These are phyloP conservation scores for Darksidea phi DNA, from an alignment of 495 filamentous ascomycete species.

Conservation along the genomic window DNA sequence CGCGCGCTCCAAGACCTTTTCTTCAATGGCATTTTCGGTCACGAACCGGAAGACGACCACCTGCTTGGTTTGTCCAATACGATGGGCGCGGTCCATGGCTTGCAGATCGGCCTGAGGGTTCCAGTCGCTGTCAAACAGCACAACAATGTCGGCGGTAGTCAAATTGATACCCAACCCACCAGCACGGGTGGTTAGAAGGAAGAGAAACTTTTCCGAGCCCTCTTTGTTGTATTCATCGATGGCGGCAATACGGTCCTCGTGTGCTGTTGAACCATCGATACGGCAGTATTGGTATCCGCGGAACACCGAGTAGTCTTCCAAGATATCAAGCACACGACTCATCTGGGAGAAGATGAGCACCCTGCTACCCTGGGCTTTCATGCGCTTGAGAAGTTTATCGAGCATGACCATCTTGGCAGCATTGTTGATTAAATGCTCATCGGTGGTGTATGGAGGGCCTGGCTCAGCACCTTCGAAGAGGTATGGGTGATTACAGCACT, in stretches of 20 bases:
- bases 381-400: constrained; percentile 81
- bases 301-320: constrained; percentile 98
- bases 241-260: constrained; percentile 94
- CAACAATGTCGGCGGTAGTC: constrained; percentile 91
- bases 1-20: constrained; percentile 95
- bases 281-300: constrained; percentile 92
- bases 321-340: constrained; percentile 93
- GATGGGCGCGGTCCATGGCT: constrained; percentile 97
- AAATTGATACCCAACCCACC: constrained; percentile 98
- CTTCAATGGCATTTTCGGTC: constrained; percentile 96
- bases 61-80: constrained; percentile 98
- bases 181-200: constrained; percentile 94
- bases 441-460: constrained; percentile 95
- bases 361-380: constrained; percentile 82
- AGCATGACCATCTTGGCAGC: constrained; percentile 97
- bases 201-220: constrained; percentile 94
- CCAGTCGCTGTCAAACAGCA: constrained; percentile 99
- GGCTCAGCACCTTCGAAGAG: constrained; percentile 98
- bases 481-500: constrained; percentile 99
- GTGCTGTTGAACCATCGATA: constrained; percentile 95
- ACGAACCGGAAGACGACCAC: constrained; percentile 95
- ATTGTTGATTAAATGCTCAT: constrained; percentile 92
- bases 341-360: constrained; percentile 99
- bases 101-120: constrained; percentile 98
- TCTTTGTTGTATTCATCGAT: constrained; percentile 99